Percentiles rank a stretch among this genome's conserved stretches.
phyloP scores from a whole-genome alignment of 768 basidiomycete species.

The Pleurotus djamor region DNA sequence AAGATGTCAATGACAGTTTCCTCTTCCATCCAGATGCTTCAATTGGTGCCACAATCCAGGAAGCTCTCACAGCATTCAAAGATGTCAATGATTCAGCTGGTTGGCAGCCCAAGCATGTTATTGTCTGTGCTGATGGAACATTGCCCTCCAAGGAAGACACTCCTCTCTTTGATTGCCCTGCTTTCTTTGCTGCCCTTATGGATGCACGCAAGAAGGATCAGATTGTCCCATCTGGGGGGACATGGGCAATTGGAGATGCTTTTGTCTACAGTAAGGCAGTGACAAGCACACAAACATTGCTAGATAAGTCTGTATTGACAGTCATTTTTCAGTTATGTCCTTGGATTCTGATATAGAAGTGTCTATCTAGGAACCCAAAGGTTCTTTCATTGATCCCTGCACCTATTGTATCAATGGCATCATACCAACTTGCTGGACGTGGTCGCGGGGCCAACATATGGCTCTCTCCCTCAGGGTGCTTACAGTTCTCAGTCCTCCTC shows the following conservation, averaged over 20 bases:
- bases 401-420: conserved; percentile 81
- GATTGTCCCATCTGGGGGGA: conserved; percentile 15
- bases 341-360: not conserved
- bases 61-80: conserved; percentile 13
- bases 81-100: conserved; percentile 25
- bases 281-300: conserved; percentile 92
- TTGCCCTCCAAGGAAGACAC: conserved; percentile 53
- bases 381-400: conserved; percentile 68
- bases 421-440: conserved; percentile 83
- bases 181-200: conserved; percentile 58
- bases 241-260: conserved; percentile 71
- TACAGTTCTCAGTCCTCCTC: conserved; percentile 78
- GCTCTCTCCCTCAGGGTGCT: conserved; percentile 92
- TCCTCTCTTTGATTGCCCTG: conserved; percentile 68
- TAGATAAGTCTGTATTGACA: conserved; percentile 73
- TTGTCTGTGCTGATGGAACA: conserved; percentile 44
- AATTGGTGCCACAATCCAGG: conserved; percentile 23
- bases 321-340: not conserved
- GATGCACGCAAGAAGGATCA: conserved; percentile 25
- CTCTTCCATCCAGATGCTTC: conserved; percentile 45
- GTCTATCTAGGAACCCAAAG: conserved; percentile 62
- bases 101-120: conserved; percentile 51
- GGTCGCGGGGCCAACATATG: conserved; percentile 89
- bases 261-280: conserved; percentile 87
- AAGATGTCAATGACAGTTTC: conserved; percentile 74